Evolutionary conservation across 2,329 filamentous ascomycete species (phyloP).

Genomic region (Arthrinium puccinioides): DNA sequence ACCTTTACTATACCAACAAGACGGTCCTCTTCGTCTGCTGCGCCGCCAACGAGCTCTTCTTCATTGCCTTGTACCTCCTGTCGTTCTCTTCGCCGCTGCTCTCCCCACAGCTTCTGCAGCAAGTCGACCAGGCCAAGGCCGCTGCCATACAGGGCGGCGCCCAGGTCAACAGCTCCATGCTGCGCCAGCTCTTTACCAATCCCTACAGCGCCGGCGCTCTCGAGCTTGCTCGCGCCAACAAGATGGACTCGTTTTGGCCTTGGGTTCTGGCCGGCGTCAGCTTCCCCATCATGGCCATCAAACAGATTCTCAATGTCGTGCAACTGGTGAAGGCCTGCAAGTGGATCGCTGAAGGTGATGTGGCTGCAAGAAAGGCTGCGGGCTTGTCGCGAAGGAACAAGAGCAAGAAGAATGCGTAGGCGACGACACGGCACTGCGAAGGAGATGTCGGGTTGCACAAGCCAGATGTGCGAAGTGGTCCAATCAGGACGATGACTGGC

Average conservation of each 20-base stretch:
- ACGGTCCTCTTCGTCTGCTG: slow-evolving; percentile 88
- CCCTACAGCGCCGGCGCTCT: slow-evolving; percentile 89
- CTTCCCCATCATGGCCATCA: slow-evolving; percentile 79
- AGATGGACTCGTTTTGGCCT: slow-evolving; percentile 64
- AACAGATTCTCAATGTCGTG: slow-evolving; percentile 90
- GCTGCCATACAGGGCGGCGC: slow-evolving; percentile 55
- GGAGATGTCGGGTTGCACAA: no score
- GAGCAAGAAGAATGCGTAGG: slow-evolving; percentile 11
- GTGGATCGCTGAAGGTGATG: slow-evolving; percentile 89
- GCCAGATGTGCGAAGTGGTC: no score
- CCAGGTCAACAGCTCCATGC: slow-evolving; percentile 61
- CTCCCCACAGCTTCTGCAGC: slow-evolving; percentile 72
- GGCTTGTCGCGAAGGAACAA: slow-evolving; percentile 41
- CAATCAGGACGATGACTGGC: no score
- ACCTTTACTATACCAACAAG: slow-evolving; percentile 97
- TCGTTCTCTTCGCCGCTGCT: slow-evolving; percentile 90
- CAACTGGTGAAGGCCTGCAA: slow-evolving; percentile 90
- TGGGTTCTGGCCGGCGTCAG: slow-evolving; percentile 74
- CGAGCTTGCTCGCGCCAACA: slow-evolving; percentile 89
- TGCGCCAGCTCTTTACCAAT: slow-evolving; percentile 73
- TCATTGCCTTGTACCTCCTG: slow-evolving; percentile 95
- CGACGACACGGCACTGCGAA: no score
- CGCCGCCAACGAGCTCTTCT: slow-evolving; percentile 89
- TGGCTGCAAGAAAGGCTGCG: slow-evolving; percentile 50
- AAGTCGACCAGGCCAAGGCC: slow-evolving; percentile 46